Percentiles rank a stretch among this genome's conserved stretches.
These are phyloP conservation scores for Pseudocercospora fijiensis DNA, from an alignment of 2,329 filamentous ascomycete genomes.

Conservation along the genomic window DNA sequence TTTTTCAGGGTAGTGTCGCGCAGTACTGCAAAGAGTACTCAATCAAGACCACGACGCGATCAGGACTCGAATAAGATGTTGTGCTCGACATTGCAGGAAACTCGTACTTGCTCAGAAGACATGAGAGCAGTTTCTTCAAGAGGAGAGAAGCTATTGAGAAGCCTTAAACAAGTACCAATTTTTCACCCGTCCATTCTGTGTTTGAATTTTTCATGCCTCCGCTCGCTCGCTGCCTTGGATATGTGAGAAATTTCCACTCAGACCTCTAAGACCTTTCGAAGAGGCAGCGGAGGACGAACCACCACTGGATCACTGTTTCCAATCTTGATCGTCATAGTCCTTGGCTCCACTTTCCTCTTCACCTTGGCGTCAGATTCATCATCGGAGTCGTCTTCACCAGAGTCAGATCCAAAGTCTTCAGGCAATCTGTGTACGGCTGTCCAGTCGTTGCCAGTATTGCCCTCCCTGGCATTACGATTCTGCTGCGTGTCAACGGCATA, in stretches of 20 bases:
- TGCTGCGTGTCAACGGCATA: constrained; percentile 10
- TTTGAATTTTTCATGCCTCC: too few species aligned
- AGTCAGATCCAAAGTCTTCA: background rate
- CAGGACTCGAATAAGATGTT: too few species aligned
- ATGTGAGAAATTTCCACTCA: too few species aligned
- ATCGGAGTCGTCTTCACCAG: background rate
- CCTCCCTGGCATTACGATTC: background rate
- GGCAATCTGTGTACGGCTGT: background rate
- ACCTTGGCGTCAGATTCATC: background rate
- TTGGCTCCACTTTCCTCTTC: background rate
- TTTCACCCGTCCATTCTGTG: too few species aligned
- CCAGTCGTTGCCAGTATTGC: background rate
- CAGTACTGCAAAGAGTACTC: background rate
- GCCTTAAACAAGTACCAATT: too few species aligned
- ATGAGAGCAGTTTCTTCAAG: too few species aligned
- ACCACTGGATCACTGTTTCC: background rate
- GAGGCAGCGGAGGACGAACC: background rate
- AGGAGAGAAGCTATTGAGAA: too few species aligned
- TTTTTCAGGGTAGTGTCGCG: background rate
- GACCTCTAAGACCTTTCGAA: too few species aligned
- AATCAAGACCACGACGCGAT: background rate
- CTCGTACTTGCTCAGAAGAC: too few species aligned
- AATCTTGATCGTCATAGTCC: background rate
- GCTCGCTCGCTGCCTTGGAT: too few species aligned
- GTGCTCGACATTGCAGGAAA: too few species aligned